Evolutionary conservation across 1,284 basidiomycete species (phyloP).

Genomic region (Austroboletus niveus): DNA sequence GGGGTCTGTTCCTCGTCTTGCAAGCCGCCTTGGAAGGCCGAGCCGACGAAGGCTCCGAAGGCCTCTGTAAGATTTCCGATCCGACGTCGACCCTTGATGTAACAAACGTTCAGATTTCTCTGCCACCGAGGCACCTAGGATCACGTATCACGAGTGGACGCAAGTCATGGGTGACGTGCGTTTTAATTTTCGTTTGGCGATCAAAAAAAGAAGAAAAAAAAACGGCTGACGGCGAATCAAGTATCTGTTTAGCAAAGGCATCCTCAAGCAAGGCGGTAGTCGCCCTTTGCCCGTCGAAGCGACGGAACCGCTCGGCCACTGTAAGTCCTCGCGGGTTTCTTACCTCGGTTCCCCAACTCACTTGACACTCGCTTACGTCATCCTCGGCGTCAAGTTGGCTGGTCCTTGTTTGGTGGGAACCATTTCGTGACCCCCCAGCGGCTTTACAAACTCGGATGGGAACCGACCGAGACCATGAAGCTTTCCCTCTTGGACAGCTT

Average conservation of each 20-base stretch:
- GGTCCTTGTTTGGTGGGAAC: conserved; percentile 41
- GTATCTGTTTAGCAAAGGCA: conserved; percentile 37
- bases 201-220: too few species aligned
- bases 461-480: conserved; percentile 34
- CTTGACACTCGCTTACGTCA: neutral
- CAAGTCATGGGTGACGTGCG: conserved; percentile 39
- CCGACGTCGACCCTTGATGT: too few species aligned
- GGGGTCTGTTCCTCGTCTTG: conserved; percentile 34
- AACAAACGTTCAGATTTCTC: conserved; percentile 22
- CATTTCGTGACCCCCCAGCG: conserved; percentile 33
- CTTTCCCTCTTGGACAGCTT: conserved; percentile 35
- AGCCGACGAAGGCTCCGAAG: conserved; percentile 40
- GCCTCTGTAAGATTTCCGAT: conserved; percentile 32
- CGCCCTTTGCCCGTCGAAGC: conserved; percentile 35
- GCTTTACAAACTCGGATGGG: conserved; percentile 40
- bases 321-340: conserved; percentile 24
- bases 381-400: conserved; percentile 32
- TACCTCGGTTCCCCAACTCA: neutral
- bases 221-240: conserved; percentile 6
- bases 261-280: conserved; percentile 34
- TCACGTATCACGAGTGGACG: conserved; percentile 30
- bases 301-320: conserved; percentile 35
- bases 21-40: conserved; percentile 38
- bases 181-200: neutral
- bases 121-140: conserved; percentile 17